Evolutionary conservation across 2,329 filamentous ascomycete genomes (phyloP), one percentile per base, ranked within the genome.

Genomic region (Ilyonectria destructans): DNA sequence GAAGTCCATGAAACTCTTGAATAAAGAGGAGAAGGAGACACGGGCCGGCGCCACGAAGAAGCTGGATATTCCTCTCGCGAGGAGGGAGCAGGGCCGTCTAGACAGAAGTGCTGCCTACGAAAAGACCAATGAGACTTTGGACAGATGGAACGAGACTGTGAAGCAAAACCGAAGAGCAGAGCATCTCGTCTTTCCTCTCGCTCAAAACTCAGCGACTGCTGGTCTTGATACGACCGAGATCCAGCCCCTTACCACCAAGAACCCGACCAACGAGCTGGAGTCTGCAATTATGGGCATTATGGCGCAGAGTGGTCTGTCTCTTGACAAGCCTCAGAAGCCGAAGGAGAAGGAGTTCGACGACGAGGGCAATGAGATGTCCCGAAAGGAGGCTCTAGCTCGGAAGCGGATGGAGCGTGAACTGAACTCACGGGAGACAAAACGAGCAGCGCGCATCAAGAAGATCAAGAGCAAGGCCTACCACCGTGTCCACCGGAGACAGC

Each of bases 381-480:
- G 91, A 55, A 92, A 90, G 77, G 92, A 91, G 55, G 87, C 93
- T 26, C 87, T 91, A 63, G 90, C 91, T 55, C 90, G 95, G 77
- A 88, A 96, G 64, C 91, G 96, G 13, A 91, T 91, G 79, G 91
- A 93, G 70, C 88, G 96, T 73, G 96, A 98, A 76, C 83, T 97
- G 8, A 88, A 96, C 71, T 97, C 97, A 75, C 89, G 95, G 12
- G 96, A 98, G 82, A 92, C 97, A 77, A 91, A 95, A 49, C 92
- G 95, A 64, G 90, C 95, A 8, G 97, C 95, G 82, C 92, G 96
- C 26, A 94, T 99, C 82, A 97, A 98, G 84, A 98, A 98, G 85
- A 99, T 99, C 84, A 99, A 99, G 87, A 97, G 93, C 79, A 99
- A 98, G 81, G 90, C 95, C 0, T 99, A 97, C 79, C 93, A 96